Evolutionary conservation across 768 basidiomycete species (phyloP), one percentile per base, ranked within the genome.

Genomic region (Trametes coccinea): DNA sequence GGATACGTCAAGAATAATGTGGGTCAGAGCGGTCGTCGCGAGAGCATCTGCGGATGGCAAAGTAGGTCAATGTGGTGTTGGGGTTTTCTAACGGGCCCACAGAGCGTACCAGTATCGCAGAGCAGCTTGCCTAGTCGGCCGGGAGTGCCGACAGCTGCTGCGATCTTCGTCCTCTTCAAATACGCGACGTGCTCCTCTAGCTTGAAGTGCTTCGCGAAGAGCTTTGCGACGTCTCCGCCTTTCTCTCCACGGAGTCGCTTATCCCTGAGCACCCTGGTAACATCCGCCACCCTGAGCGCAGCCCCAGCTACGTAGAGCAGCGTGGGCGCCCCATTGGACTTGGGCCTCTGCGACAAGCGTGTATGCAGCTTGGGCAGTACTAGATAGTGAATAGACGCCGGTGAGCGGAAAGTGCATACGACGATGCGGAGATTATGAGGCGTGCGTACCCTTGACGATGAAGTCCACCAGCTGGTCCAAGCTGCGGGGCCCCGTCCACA

Each of bases 191-290:
- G 95, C 59, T 95, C 92, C 51, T 88, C 78, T 43, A 95, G 78
- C 76, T 95, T 97, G 76, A 96, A 87, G 72, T 98, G 95, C 74
- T 89, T 95, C 33, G 95, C 93, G 69, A 98, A 98, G 30, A 99
- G 83, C 74, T 98, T 98, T 22, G 91, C 95, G 34, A 97, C 88
- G 65, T 96, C 93, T 10, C 92, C 93, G 57, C 92, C 88, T 71
- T 93, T 95, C 27, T 91, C 88, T 39, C 90, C 89, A 57, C 85
- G 79, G 53, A 92, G 78, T 64, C 76, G 83, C 74, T 82, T 85
- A 74, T 87, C 82, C 72, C 83, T 88, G 56, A 94, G 79, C 54
- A 84, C 77, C 60, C 93, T 79, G 40, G 91, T 89, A 17, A 94
- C 84, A 73, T 98, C 93, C 53, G 87, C 88, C n/a, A 94, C 95